Evolutionary conservation across 129 eudicot species (phyloP).

Genomic region (Flaveria ramosissima): DNA sequence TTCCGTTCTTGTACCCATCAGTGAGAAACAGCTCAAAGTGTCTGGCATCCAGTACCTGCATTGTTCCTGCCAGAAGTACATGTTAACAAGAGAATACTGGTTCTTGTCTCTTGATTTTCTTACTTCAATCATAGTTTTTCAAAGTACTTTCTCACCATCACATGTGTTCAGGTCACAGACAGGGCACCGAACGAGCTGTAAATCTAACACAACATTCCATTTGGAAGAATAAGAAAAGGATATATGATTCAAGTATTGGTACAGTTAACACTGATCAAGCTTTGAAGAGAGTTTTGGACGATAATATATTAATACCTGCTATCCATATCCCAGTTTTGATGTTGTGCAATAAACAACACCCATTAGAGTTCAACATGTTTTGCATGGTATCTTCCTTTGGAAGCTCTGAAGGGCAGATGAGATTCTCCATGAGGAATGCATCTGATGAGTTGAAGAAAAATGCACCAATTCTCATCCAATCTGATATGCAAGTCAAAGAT

Average conservation of each 20-base stretch:
- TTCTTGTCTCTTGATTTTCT: slow-evolving; percentile 11
- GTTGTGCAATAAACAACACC: slow-evolving; percentile 60
- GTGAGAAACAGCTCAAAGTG: slow-evolving; percentile 78
- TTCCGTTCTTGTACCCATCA: slow-evolving; percentile 65
- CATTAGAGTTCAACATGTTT: slow-evolving; percentile 53
- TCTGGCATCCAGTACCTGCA: slow-evolving; percentile 93
- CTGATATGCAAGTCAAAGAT: slow-evolving; percentile 39
- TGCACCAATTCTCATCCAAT: slow-evolving; percentile 97
- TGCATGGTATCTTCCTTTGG: slow-evolving; percentile 46
- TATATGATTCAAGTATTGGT: slow-evolving; percentile 2
- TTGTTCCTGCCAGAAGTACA: slow-evolving; percentile 66
- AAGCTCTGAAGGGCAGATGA: slow-evolving; percentile 53
- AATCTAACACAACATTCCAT: slow-evolving; percentile 51
- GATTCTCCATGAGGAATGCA: slow-evolving; percentile 76
- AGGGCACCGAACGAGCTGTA: slow-evolving; percentile 98
- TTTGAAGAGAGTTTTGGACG: slow-evolving; percentile 24
- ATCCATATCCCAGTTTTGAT: slow-evolving; percentile 92
- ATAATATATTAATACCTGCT: slow-evolving; percentile 91
- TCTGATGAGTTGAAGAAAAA: slow-evolving; percentile 64
- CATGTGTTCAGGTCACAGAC: slow-evolving; percentile 90
- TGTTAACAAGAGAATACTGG: neutral
- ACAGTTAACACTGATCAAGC: neutral
- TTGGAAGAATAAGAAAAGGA: slow-evolving; percentile 6
- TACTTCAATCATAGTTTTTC: slow-evolving; percentile 8
- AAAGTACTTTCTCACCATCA: slow-evolving; percentile 64